A percentile compares a stretch with the other conserved stretches of the same genome.
Conservation (phyloP, 2,329 filamentous ascomycete species). For the Thermoascus crustaceus region DNA sequence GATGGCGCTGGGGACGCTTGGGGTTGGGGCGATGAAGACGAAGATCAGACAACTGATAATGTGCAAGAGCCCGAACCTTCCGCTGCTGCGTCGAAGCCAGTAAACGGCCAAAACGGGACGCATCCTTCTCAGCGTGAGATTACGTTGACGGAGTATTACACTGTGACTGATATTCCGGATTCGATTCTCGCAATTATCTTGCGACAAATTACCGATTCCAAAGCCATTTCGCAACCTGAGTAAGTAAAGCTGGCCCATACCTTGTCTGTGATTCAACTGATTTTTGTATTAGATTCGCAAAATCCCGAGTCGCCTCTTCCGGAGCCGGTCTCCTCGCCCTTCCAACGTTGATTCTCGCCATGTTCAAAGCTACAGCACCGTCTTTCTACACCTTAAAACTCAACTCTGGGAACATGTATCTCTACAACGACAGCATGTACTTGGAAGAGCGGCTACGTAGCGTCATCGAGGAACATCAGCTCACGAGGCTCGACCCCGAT, state of each 20-base stretch:
- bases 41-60: constrained; percentile 24
- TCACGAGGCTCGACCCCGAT: constrained; percentile 46
- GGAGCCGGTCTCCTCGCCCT: constrained; percentile 37
- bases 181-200: constrained; percentile 49
- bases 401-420: constrained; percentile 51
- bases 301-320: constrained; percentile 33
- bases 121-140: constrained; percentile 49
- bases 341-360: constrained; percentile 41
- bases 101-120: constrained; percentile 13
- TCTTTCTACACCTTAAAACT: constrained; percentile 38
- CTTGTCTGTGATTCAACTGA: neutral
- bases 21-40: constrained; percentile 71
- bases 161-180: constrained; percentile 78
- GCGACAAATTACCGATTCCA: constrained; percentile 35
- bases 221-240: constrained; percentile 28
- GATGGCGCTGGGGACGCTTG: constrained; percentile 57
- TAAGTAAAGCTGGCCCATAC: constrained; percentile 17
- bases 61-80: constrained; percentile 12
- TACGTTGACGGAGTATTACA: constrained; percentile 76
- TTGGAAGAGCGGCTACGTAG: constrained; percentile 47
- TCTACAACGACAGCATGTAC: constrained; percentile 57
- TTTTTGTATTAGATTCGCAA: constrained; percentile 19
- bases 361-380: constrained; percentile 43
- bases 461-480: constrained; percentile 39
- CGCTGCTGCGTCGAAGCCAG: constrained; percentile 13